Conservation (phyloP, 768 basidiomycete species). For the Suillus subalutaceus region DNA sequence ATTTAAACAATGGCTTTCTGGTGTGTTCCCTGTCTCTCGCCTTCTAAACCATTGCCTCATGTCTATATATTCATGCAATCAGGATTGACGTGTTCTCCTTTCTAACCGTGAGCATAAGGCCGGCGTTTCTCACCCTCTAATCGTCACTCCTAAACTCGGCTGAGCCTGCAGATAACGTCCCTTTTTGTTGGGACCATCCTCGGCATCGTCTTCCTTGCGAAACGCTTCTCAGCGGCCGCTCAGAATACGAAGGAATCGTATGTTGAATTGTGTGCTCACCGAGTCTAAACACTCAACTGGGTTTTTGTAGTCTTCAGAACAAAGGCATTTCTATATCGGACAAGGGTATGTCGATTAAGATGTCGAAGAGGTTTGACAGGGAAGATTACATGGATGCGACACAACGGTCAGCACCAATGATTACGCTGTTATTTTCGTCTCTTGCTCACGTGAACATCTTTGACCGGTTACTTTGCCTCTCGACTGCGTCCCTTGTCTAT, state of each 20-base stretch:
- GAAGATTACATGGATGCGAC: constrained; percentile 75
- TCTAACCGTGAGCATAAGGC: constrained; percentile 33
- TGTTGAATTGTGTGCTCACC: constrained; percentile 23
- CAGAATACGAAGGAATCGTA: constrained; percentile 59
- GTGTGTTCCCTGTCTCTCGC: background rate
- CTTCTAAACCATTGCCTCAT: background rate
- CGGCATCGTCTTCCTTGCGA: constrained; percentile 41
- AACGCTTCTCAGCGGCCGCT: constrained; percentile 44
- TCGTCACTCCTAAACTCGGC: background rate
- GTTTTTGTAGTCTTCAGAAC: constrained; percentile 50
- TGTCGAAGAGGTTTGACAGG: constrained; percentile 56
- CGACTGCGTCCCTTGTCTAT: background rate
- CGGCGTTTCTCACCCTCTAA: background rate
- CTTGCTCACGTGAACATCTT: background rate
- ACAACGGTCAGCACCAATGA: constrained; percentile 51
- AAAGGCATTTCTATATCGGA: constrained; percentile 59
- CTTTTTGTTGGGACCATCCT: constrained; percentile 51
- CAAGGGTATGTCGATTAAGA: constrained; percentile 69
- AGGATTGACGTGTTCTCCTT: constrained; percentile 50
- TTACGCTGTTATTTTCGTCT: background rate
- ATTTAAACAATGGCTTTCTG: constrained; percentile 22
- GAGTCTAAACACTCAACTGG: background rate
- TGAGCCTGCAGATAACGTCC: constrained; percentile 45
- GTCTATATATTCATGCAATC: background rate
- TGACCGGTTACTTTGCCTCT: too few species aligned